A percentile compares a stretch with the other conserved stretches of the same genome.
Conservation (phyloP, 768 basidiomycete species). For the Boletus rubescentipes region DNA sequence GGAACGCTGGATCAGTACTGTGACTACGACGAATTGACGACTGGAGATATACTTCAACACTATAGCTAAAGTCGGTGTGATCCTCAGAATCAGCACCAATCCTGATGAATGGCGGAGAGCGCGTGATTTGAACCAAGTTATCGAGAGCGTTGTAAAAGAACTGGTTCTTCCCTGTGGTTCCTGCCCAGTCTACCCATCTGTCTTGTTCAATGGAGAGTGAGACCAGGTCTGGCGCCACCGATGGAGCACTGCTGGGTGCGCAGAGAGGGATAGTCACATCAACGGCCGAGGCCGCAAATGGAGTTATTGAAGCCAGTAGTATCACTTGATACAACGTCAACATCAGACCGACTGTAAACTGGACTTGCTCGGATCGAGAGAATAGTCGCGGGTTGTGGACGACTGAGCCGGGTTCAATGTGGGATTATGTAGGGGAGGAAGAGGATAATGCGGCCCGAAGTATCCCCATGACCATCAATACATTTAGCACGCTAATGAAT, state of each 20-base stretch:
- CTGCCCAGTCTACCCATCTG: conserved; percentile 67
- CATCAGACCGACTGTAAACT: neutral
- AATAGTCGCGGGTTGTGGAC: neutral
- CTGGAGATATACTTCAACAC: conserved; percentile 39
- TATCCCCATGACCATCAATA: conserved; percentile 2
- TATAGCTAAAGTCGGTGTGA: conserved; percentile 53
- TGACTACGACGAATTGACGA: neutral
- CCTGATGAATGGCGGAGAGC: conserved; percentile 53
- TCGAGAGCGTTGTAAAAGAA: conserved; percentile 62
- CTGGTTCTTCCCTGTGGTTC: conserved; percentile 47
- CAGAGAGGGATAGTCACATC: conserved; percentile 42
- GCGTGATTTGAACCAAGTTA: conserved; percentile 53
- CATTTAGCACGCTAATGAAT: too few relatives aligned
- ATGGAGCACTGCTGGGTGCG: conserved; percentile 36
- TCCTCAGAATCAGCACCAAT: conserved; percentile 61
- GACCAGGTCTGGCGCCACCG: conserved; percentile 47
- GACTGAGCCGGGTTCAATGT: neutral
- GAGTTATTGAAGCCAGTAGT: neutral
- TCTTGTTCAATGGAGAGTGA: conserved; percentile 73
- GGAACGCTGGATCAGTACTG: neutral
- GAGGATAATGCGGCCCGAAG: neutral
- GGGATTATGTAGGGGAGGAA: neutral
- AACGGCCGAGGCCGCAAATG: conserved; percentile 8
- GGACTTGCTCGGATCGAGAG: neutral
- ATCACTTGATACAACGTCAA: neutral